Conservation (phyloP, 2,329 filamentous ascomycete genomes). For the Fusarium camptoceras region DNA sequence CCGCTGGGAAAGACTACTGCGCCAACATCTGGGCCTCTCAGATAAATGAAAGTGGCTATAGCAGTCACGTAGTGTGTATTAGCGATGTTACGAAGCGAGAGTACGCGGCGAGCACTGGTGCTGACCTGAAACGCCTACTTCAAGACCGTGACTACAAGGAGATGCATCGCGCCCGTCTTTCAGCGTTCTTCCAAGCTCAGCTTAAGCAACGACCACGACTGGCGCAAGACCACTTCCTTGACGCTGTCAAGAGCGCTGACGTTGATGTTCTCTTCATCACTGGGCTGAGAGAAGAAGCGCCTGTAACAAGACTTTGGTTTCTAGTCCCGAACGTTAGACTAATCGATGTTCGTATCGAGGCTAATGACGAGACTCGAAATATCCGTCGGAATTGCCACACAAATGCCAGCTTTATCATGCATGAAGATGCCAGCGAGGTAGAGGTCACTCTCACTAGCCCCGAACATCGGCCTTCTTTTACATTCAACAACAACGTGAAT, state of each 20-base stretch:
- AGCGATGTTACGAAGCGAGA: conserved; percentile 63
- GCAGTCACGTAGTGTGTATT: conserved; percentile 49
- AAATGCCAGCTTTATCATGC: not conserved
- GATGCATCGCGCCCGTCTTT: conserved; percentile 65
- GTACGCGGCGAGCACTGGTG: conserved; percentile 63
- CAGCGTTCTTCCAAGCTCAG: conserved; percentile 62
- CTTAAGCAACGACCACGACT: conserved; percentile 57
- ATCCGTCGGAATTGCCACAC: conserved; percentile 50
- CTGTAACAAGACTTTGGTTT: conserved; percentile 65
- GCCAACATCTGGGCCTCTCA: conserved; percentile 63
- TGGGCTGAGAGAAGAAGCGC: conserved; percentile 71
- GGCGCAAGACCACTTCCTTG: conserved; percentile 63
- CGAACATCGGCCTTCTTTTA: conserved; percentile 56
- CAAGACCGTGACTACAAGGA: conserved; percentile 71
- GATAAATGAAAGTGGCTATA: conserved; percentile 48
- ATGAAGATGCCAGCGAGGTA: not conserved
- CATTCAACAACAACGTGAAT: conserved; percentile 63
- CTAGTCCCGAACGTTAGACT: conserved; percentile 64
- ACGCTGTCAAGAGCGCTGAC: conserved; percentile 57
- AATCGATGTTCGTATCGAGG: conserved; percentile 64
- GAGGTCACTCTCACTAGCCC: conserved; percentile 11
- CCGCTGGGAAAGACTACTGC: conserved; percentile 71
- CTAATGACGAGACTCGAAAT: conserved; percentile 52
- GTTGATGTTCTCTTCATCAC: conserved; percentile 70
- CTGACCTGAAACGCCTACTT: conserved; percentile 61